phyloP scores from a whole-genome alignment of 345 rosid genomes.

The Camelina hispida region DNA sequence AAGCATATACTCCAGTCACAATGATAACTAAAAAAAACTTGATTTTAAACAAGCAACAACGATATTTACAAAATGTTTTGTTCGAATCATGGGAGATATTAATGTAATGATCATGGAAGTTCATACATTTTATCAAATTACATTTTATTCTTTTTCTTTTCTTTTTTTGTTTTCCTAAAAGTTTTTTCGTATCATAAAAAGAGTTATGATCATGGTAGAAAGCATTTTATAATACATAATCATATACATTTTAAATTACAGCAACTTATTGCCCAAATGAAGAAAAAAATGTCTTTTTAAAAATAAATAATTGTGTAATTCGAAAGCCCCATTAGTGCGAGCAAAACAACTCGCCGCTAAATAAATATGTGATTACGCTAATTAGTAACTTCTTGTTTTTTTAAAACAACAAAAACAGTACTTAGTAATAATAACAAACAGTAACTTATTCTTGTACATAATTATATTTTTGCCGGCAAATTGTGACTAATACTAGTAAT shows the following conservation, averaged over 20 bases:
- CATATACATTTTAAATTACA: background rate
- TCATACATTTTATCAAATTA: too few species aligned
- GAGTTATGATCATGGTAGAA: background rate
- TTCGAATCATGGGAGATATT: slow-evolving; percentile 42
- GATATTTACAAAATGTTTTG: slow-evolving; percentile 35
- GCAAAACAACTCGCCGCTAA: slow-evolving; percentile 53
- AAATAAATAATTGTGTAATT: too few species aligned
- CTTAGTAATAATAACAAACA: too few species aligned
- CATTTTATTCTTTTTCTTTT: background rate
- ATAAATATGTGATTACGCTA: slow-evolving; percentile 23
- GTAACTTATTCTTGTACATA: too few species aligned
- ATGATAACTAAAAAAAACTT: too few species aligned
- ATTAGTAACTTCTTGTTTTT: slow-evolving; percentile 10
- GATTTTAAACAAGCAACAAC: too few species aligned
- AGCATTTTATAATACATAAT: background rate
- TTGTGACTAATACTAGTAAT: too few species aligned
- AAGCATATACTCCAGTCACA: too few species aligned
- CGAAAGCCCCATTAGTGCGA: too few species aligned
- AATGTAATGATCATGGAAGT: too few species aligned
- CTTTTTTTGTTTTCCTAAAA: too few species aligned
- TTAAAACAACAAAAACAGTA: slow-evolving; percentile 36
- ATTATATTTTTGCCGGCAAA: too few species aligned
- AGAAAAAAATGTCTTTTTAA: background rate
- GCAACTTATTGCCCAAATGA: slow-evolving; percentile 19
- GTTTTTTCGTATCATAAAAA: background rate